Evolutionary conservation across 1,284 basidiomycete species (phyloP), one percentile per base, ranked within the genome.

Genomic region (Cutaneotrichosporon spelunceum): DNA sequence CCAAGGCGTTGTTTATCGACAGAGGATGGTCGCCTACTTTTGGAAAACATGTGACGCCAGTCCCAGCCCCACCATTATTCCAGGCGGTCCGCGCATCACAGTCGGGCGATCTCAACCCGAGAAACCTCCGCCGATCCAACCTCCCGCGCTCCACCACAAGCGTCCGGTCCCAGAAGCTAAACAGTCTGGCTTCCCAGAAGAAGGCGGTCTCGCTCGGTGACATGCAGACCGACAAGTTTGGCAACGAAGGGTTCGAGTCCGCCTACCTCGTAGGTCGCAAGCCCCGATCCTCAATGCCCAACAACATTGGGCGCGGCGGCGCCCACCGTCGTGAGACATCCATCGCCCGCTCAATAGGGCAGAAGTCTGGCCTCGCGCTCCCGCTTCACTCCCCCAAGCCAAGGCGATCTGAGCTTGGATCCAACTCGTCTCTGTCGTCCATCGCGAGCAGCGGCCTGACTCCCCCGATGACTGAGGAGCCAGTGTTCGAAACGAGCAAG

Each of bases 291-390:
- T 63, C 66, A 1, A 53, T 66, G 26, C 64, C 61, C 2, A 30
- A n/a, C 47, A 42, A 19, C n/a, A 24, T 27, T 0, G 48, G 29
- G 11, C 48, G 45, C 10, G 57, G 61, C 27, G 45, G 50, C 48
- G 39, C 48, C 13, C 49, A 49, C 4, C 64, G 57, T 23, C 45
- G 49, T 33, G 60, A 63, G 39, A 63, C 56, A 33, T 70, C 68
- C 8, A 75, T 79, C 45, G 77, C 77, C 0, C 63, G 78, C 19
- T 80, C 79, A 1, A 66, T 68, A n/a, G 79, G 79, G 11, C 75
- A 75, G 19, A 79, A 78, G 59, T 77, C 77, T 5, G 77, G 77
- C 4, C 66, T 80, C 10, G 71, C 78, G 7, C 70, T 77, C 11
- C 71, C 74, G 0, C 70, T 73, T 6, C 59, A 71, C 33, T 64